phyloP scores from a whole-genome alignment of 1,139 yeast genomes.

The Candida neerlandica region DNA sequence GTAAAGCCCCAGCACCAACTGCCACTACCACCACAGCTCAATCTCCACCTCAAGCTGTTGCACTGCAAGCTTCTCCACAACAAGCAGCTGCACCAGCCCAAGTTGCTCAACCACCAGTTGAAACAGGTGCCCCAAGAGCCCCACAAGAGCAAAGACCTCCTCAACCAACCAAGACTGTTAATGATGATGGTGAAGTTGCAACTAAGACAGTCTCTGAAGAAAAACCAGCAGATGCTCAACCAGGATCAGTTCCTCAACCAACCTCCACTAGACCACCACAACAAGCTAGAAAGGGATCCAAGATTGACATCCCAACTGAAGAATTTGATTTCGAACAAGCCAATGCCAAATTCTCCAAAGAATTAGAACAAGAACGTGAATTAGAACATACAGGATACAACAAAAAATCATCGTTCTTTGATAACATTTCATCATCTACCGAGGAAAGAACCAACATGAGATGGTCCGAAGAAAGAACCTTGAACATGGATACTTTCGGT shows the following conservation, averaged over 20 bases:
- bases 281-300: constrained; percentile 13
- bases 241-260: constrained; percentile 17
- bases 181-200: constrained; percentile 12
- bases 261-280: constrained; percentile 5
- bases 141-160: constrained; percentile 7
- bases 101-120: constrained; percentile 12
- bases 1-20: constrained; percentile 9
- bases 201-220: constrained; percentile 12
- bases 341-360: constrained; percentile 61
- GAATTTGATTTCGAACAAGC: constrained; percentile 64
- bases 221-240: constrained; percentile 13
- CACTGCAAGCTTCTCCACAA: constrained; percentile 11
- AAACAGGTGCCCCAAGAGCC: constrained; percentile 15
- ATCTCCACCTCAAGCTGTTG: neutral
- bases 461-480: constrained; percentile 63
- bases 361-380: constrained; percentile 30
- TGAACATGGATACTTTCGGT: constrained; percentile 72
- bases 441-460: constrained; percentile 46
- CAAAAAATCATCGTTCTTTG: constrained; percentile 78
- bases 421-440: constrained; percentile 66
- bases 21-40: neutral
- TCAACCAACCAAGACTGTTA: constrained; percentile 14
- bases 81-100: constrained; percentile 13
- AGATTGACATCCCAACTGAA: constrained; percentile 18
- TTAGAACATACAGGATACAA: constrained; percentile 46